Base-by-base conservation (phyloP, 768 basidiomycete species). In the Mycena venus region DNA sequence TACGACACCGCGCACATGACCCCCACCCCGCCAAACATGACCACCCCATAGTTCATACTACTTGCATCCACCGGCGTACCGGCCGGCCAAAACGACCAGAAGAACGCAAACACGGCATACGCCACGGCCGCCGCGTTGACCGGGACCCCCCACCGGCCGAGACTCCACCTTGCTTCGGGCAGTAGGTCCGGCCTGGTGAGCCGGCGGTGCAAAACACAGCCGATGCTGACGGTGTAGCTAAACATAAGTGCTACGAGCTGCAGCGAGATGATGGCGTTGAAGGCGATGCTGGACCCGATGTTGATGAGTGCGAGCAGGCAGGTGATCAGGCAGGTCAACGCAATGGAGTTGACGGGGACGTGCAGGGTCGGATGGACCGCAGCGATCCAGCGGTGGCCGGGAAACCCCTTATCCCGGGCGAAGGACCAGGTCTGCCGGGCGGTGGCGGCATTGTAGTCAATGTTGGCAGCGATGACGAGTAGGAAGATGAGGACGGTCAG, bases 41-140 rank as follows among this genome's bases (percentile, higher is more conserved):
- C 67, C 67, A 68, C 67, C 40, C 67, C 67, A 59, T 68, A 68
- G 55, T 68, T 68, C 67, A 68, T 68, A 59, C 56, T 68, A 47
- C 40, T 59, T 47, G 55, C 9, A 68, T 68, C 67, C 67, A 68
- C 67, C 56, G 67, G 67, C 55, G 67, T 68, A 59, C 67, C 67
- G 56, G 67, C 67, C 67, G 67, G 67, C 67, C 67, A 68, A 68
- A 68, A 68, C 40, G 67, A 68, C 67, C 67, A 68, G 67, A 68
- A 68, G 55, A 68, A 68, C 56, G 67, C 67, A 68, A 68, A 68
- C 40, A 68, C 67, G 56, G 67, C 67, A 31, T 68, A 68, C 56
- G 31, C 56, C 56, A 68, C 67, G 56, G 67, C 67, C 55, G 55
- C 56, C 55, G 55, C 40, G 31, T 68, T 68, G 56, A 68, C 56